Base-by-base conservation (phyloP, 495 filamentous ascomycete genomes). In the Glutinoglossum americanum region DNA sequence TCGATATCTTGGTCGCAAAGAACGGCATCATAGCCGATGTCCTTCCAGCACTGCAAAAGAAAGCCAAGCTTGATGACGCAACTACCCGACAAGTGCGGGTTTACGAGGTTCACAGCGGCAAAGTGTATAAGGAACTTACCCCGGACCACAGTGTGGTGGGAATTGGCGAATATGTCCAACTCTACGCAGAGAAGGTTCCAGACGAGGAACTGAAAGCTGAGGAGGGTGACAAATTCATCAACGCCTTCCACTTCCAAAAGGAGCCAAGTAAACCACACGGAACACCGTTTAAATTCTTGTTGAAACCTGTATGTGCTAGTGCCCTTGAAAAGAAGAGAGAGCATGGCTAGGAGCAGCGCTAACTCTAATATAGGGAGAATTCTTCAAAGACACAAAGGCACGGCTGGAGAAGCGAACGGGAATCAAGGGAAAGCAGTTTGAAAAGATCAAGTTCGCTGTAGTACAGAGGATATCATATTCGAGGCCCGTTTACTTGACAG, bases 391-490 rank as follows among this genome's bases (percentile, higher is more conserved):
- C 32, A 96, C 92, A 54, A 94, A 89, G 71, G 82, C 89, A 64
- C 80, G 92, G 25, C 74, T 99, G 2, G 87, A 87, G 62, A 86
- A 85, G 65, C 78, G 92, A 53, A 94, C 85, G 1, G 89, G 89
- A 13, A 80, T 99, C 67, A 97, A 95, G 71, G 92, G 92, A 61
- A 97, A 97, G 73, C 87, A 86, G 57, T 92, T 97, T 61, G 92
- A 99, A 69, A 99, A 96, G 74, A 89, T 97, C 67, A 95, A 89
- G 69, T 96, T 99, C 72, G 86, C 88, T 5, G 70, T 95, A 48
- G 75, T 96, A 7, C 78, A 79, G 60, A 77, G 84, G 56, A 68
- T 74, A 27, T 68, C 75, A 27, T 93, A 83, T 68, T 79, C 83
- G 21, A 84, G 77, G 63, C 83, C 89, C 4, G 73, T 78, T 57